These are phyloP conservation scores for Colletotrichum chlorophyti DNA, from an alignment of 2,329 filamentous ascomycete genomes.

Conservation along the genomic window DNA sequence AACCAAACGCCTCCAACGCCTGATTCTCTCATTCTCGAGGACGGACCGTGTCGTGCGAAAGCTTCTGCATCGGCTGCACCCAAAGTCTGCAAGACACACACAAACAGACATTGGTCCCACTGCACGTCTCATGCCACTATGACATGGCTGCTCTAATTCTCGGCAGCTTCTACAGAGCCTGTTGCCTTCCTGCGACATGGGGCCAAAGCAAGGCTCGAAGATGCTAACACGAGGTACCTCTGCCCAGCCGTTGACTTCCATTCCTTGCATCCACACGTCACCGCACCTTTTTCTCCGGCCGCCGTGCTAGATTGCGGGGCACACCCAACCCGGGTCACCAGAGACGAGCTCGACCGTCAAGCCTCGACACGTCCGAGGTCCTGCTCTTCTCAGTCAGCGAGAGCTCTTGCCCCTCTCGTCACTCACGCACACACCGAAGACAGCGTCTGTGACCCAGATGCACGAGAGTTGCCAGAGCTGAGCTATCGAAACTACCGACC, in stretches of 20 bases:
- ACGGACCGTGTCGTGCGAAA: neutral
- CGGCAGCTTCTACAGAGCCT: too few species aligned
- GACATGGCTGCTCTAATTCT: constrained; percentile 18
- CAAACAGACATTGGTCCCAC: constrained; percentile 6
- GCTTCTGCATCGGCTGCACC: neutral
- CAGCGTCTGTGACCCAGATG: constrained; percentile 13
- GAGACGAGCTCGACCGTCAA: too few species aligned
- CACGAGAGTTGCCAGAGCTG: constrained; percentile 2
- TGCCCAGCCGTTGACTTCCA: constrained; percentile 8
- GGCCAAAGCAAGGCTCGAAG: too few species aligned
- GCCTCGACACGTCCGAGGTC: constrained; percentile 9
- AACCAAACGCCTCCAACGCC: neutral
- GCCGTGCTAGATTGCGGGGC: constrained; percentile 24
- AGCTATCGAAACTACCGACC: constrained; percentile 5
- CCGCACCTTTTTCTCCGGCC: constrained; percentile 26
- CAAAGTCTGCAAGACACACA: constrained; percentile 1
- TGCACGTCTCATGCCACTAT: constrained; percentile 16
- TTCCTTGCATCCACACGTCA: constrained; percentile 21
- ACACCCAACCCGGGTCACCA: constrained; percentile 22
- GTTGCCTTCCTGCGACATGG: neutral
- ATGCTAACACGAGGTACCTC: constrained; percentile 21
- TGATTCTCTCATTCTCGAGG: too few species aligned
- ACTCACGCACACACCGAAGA: constrained; percentile 22
- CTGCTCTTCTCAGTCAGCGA: too few species aligned
- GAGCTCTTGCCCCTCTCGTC: too few species aligned